Percentiles rank a stretch among this genome's conserved stretches.
Conservation (phyloP, 106 monocot genomes). For the Posidonia australis region DNA sequence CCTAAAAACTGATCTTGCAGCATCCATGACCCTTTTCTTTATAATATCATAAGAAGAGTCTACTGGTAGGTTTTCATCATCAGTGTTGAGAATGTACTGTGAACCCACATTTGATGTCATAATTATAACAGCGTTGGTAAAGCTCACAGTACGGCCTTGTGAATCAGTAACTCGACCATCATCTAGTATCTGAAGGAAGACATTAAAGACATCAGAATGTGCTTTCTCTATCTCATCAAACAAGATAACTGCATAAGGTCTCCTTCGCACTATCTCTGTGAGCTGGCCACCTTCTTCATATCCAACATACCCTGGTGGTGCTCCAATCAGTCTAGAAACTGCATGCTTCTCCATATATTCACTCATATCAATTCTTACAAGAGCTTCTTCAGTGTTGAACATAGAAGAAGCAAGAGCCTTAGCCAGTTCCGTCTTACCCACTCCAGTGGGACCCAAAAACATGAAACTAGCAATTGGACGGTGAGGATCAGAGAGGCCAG, state of each 20-base stretch:
- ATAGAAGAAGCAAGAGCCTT: conserved; percentile 88
- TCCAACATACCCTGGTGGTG: conserved; percentile 95
- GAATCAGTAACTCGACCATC: conserved; percentile 97
- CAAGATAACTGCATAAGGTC: conserved; percentile 85
- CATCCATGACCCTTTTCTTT: conserved; percentile 82
- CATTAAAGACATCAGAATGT: conserved; percentile 93
- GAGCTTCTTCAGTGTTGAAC: conserved; percentile 98
- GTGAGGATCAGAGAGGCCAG: conserved; percentile 89
- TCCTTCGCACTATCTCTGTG: conserved; percentile 70
- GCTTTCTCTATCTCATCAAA: conserved; percentile 99
- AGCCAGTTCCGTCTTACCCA: conserved; percentile 94
- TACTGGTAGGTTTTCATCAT: conserved; percentile 25
- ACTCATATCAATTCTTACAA: conserved; percentile 98
- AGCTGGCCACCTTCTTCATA: conserved; percentile 98
- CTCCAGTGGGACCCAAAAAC: conserved; percentile 99
- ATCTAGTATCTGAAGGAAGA: conserved; percentile 96
- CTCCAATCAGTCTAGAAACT: conserved; percentile 92
- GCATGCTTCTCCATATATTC: conserved; percentile 99
- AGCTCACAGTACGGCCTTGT: conserved; percentile 81
- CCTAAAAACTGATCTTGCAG: conserved; percentile 76
- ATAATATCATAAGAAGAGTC: conserved; percentile 72
- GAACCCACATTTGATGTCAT: conserved; percentile 99
- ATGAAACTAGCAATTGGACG: conserved; percentile 99
- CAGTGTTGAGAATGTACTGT: conserved; percentile 74
- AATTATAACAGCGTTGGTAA: conserved; percentile 94